Evolutionary conservation across 371 early-diverging fungal genomes (phyloP).

Genomic region (Syncephalastrum contaminatum): DNA sequence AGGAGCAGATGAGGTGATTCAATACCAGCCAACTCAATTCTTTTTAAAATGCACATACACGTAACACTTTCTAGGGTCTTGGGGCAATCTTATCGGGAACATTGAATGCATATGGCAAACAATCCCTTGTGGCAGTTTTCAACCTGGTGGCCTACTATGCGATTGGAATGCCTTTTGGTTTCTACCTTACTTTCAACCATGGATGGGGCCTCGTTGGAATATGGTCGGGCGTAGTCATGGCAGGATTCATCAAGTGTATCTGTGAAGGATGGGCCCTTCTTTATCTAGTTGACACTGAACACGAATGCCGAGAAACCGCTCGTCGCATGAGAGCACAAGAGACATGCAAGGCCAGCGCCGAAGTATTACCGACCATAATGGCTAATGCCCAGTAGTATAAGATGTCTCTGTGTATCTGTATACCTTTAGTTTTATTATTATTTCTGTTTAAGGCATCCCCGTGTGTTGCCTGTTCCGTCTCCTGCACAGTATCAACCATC

Average conservation of each 20-base stretch:
- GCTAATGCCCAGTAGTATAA: too few relatives aligned
- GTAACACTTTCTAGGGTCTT: constrained; percentile 22
- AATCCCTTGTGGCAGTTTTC: constrained; percentile 32
- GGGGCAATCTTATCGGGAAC: constrained; percentile 35
- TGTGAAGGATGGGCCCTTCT: constrained; percentile 21
- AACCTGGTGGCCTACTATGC: constrained; percentile 35
- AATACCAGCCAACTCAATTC: too few relatives aligned
- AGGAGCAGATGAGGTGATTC: too few relatives aligned
- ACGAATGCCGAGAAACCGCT: constrained; percentile 24
- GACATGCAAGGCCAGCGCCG: too few relatives aligned
- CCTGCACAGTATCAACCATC: too few relatives aligned
- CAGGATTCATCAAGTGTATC: constrained; percentile 32
- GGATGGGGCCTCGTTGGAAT: constrained; percentile 34
- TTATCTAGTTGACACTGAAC: constrained; percentile 24
- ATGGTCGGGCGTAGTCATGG: constrained; percentile 38
- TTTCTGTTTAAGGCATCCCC: too few relatives aligned
- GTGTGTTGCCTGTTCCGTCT: too few relatives aligned
- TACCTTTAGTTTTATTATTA: too few relatives aligned
- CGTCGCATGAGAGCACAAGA: constrained; percentile 24
- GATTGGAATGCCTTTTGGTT: constrained; percentile 39
- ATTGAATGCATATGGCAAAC: constrained; percentile 41
- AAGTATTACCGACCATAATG: too few relatives aligned
- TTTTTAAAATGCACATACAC: too few relatives aligned
- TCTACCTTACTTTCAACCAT: constrained; percentile 27
- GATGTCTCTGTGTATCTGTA: too few relatives aligned